phyloP scores from a whole-genome alignment of 352 stramenopile species.

The Phytophthora meadii region DNA sequence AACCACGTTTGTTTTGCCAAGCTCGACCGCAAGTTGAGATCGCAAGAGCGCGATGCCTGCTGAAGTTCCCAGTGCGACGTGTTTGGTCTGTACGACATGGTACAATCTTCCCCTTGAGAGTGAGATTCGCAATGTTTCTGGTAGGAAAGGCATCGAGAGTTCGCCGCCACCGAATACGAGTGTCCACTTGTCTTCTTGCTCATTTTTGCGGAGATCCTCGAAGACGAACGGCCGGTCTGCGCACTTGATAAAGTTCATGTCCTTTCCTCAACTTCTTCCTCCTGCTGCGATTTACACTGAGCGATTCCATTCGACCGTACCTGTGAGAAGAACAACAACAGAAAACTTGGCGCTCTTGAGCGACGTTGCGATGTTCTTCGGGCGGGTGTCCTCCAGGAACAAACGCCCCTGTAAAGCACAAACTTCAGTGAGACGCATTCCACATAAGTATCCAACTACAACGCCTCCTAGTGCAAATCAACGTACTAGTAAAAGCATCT shows the following conservation, averaged over 20 bases:
- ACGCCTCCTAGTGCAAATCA: conserved; percentile 60
- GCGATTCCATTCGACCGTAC: conserved; percentile 47
- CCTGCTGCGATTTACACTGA: conserved; percentile 24
- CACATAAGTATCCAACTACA: background rate
- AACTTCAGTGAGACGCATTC: background rate
- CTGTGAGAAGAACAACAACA: conserved; percentile 85
- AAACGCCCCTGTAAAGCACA: conserved; percentile 55
- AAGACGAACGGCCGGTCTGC: conserved; percentile 82
- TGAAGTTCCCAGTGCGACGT: conserved; percentile 36
- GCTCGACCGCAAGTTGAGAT: conserved; percentile 80
- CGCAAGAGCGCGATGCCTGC: conserved; percentile 60
- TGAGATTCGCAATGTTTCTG: conserved; percentile 68
- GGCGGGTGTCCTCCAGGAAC: conserved; percentile 80
- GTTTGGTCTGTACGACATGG: conserved; percentile 65
- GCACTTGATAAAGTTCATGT: conserved; percentile 91
- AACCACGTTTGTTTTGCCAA: conserved; percentile 69
- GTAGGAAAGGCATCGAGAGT: conserved; percentile 60
- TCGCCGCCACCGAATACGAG: conserved; percentile 69
- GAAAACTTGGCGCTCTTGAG: conserved; percentile 83
- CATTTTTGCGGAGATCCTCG: conserved; percentile 53
- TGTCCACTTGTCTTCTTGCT: conserved; percentile 34
- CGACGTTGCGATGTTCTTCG: conserved; percentile 88
- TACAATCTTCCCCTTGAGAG: conserved; percentile 74
- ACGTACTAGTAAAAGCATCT: conserved; percentile 90
- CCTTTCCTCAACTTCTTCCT: conserved; percentile 55